A percentile compares a stretch with the other conserved stretches of the same genome.
Conservation (phyloP, 2,329 filamentous ascomycete species). For the Diplocarpon rosae region DNA sequence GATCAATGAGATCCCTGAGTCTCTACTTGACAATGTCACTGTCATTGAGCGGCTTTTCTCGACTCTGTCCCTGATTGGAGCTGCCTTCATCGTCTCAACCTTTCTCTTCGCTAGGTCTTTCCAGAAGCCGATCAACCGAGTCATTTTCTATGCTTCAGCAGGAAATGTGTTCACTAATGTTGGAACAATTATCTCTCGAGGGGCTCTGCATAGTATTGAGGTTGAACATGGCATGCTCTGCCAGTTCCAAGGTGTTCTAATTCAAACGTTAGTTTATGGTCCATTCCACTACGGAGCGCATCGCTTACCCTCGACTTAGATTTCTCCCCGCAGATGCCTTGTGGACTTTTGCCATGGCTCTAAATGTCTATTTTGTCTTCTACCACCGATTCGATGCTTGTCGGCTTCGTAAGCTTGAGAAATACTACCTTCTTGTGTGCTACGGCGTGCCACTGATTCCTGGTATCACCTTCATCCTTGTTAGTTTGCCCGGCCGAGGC, state of each 20-base stretch:
- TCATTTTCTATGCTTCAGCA: slow-evolving; percentile 75
- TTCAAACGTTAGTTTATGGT: slow-evolving; percentile 58
- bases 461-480: slow-evolving; percentile 55
- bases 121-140: slow-evolving; percentile 76
- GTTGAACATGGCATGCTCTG: slow-evolving; percentile 30
- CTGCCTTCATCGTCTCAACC: slow-evolving; percentile 59
- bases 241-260: slow-evolving; percentile 66
- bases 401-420: slow-evolving; percentile 55
- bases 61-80: slow-evolving; percentile 59
- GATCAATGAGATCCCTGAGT: slow-evolving; percentile 3
- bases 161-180: slow-evolving; percentile 72
- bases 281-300: not conserved
- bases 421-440: slow-evolving; percentile 56
- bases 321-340: slow-evolving; percentile 68
- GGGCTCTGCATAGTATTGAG: slow-evolving; percentile 35
- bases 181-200: slow-evolving; percentile 60
- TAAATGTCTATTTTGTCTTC: slow-evolving; percentile 75
- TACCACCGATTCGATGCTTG: slow-evolving; percentile 60
- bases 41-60: slow-evolving; percentile 59
- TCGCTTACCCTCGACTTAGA: slow-evolving; percentile 33
- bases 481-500: slow-evolving; percentile 40
- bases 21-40: slow-evolving; percentile 31
- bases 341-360: slow-evolving; percentile 73
- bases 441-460: slow-evolving; percentile 66
- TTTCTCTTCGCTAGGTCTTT: slow-evolving; percentile 49